Evolutionary conservation across 176 grass and related monocot genomes (phyloP).

Genomic region (Puya raimondii): DNA sequence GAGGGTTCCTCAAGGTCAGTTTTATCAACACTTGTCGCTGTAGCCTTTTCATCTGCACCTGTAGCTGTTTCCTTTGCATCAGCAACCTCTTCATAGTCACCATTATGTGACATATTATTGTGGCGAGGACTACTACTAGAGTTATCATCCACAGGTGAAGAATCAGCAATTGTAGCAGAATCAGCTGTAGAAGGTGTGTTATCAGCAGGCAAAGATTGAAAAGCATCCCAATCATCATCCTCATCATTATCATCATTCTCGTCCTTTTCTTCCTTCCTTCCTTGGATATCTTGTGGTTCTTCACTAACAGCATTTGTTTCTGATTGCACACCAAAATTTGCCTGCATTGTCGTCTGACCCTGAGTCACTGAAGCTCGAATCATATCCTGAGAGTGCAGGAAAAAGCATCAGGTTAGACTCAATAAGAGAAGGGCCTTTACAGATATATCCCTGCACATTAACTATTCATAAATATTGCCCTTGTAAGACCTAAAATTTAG

Average conservation of each 20-base stretch:
- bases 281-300: conserved; percentile 20
- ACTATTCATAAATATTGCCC: too few species aligned
- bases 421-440: background rate
- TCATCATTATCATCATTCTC: conserved; percentile 38
- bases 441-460: too few species aligned
- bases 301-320: conserved; percentile 28
- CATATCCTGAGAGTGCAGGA: conserved; percentile 58
- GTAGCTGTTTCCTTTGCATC: conserved; percentile 4
- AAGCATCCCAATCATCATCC: conserved; percentile 82
- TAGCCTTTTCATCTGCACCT: conserved; percentile 15
- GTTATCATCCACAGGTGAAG: conserved; percentile 18
- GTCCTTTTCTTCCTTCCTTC: conserved; percentile 29
- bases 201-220: conserved; percentile 67
- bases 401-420: conserved; percentile 1
- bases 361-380: conserved; percentile 77
- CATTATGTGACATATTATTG: conserved; percentile 13
- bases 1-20: conserved; percentile 22
- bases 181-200: conserved; percentile 12
- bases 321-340: conserved; percentile 27
- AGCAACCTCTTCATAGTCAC: conserved; percentile 15
- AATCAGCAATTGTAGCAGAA: conserved; percentile 14
- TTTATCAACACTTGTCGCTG: background rate
- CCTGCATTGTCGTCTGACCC: conserved; percentile 29
- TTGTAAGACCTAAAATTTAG: too few species aligned
- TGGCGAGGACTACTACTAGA: conserved; percentile 18